A percentile compares a stretch with the other conserved stretches of the same genome.
Conservation (phyloP, 805 yeast species). For the Zygosaccharomyces rouxii region DNA sequence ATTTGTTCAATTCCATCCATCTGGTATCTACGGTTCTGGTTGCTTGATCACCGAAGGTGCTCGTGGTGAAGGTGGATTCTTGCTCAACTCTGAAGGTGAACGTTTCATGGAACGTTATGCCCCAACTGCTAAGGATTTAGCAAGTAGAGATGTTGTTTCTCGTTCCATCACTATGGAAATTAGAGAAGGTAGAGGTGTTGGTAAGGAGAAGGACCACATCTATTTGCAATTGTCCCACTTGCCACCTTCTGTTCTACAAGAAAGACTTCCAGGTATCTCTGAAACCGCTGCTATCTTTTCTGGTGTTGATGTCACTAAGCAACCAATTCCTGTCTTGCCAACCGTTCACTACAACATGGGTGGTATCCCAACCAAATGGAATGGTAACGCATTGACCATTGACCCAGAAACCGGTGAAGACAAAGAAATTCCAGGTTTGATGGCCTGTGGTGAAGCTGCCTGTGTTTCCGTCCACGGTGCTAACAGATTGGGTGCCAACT, state of each 20-base stretch:
- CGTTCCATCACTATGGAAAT: conserved; percentile 98
- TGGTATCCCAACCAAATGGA: conserved; percentile 97
- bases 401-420: conserved; percentile 84
- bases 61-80: conserved; percentile 99
- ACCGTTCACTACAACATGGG: conserved; percentile 99
- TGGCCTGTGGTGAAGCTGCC: conserved; percentile 98
- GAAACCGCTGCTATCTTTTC: conserved; percentile 98
- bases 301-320: conserved; percentile 98
- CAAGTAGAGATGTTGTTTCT: conserved; percentile 97
- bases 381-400: conserved; percentile 85
- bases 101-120: conserved; percentile 99
- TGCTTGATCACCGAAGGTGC: conserved; percentile 99
- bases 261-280: conserved; percentile 98
- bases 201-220: conserved; percentile 93
- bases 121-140: conserved; percentile 96
- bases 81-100: conserved; percentile 95
- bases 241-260: conserved; percentile 86
- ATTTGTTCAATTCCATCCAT: conserved; percentile 98
- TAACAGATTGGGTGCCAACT: conserved; percentile 98
- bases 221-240: conserved; percentile 88
- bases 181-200: conserved; percentile 99
- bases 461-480: conserved; percentile 99
- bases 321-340: conserved; percentile 97
- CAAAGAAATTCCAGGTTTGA: conserved; percentile 83
- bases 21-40: conserved; percentile 99